Evolutionary conservation across 73 alveolate genomes (phyloP).

Genomic region (Paramecium primaurelia): DNA sequence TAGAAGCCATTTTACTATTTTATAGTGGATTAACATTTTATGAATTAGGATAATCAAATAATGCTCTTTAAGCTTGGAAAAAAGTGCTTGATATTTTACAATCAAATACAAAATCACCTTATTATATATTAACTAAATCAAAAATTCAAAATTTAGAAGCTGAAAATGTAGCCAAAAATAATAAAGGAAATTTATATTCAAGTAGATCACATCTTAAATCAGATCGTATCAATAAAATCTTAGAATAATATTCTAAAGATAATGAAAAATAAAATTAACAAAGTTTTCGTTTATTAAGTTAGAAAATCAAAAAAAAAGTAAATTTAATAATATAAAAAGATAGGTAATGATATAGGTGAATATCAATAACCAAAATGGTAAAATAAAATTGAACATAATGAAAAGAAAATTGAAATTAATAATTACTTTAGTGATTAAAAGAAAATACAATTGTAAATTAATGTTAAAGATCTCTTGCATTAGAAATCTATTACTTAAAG

Average conservation of each 20-base stretch:
- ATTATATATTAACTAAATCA: neutral
- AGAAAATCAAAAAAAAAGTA: slow-evolving; percentile 4
- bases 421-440: slow-evolving; percentile 49
- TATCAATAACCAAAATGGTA: neutral
- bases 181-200: neutral
- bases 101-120: neutral
- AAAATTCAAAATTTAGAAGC: slow-evolving; percentile 38
- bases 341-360: slow-evolving; percentile 27
- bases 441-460: slow-evolving; percentile 15
- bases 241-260: neutral
- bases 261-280: neutral
- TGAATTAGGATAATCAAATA: neutral
- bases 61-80: slow-evolving; percentile 30
- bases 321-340: neutral
- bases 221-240: neutral
- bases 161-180: neutral
- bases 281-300: neutral
- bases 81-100: neutral
- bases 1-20: slow-evolving; percentile 8
- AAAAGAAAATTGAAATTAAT: slow-evolving; percentile 29
- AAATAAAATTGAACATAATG: slow-evolving; percentile 39
- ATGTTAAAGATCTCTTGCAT: slow-evolving; percentile 3
- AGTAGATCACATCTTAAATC: slow-evolving; percentile 25
- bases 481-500: neutral
- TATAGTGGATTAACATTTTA: slow-evolving; percentile 47